Base-by-base conservation (phyloP, 2,329 filamentous ascomycete genomes). In the Tolypocladium capitatum region DNA sequence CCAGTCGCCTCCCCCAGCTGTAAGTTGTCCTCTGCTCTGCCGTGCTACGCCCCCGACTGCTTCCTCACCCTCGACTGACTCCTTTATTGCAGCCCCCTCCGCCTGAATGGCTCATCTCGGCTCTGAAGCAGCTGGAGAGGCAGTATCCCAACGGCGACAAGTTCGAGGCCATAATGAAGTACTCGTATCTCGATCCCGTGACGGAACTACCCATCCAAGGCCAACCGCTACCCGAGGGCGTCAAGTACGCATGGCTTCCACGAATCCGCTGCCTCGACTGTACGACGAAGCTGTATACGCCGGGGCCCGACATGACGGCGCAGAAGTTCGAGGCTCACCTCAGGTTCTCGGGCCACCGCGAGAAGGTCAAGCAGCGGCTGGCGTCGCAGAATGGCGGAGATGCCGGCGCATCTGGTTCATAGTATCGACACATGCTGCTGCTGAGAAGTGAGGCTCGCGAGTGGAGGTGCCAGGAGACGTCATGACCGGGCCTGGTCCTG, bases 291-390 rank as follows among this genome's bases (percentile, higher is more conserved):
- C 72, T 95, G 11, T 98, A 98, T 65, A 95, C 90, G 0, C 87
- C 90, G 0, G 86, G 89, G 0, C 88, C 90, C 0, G 87, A 84
- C 24, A 84, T 78, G 62, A 89, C 88, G 2, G 86, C 91, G 5
- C 83, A 83, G 42, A 94, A 95, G 60, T 98, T 98, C 53, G 87
- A 95, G 66, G 81, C 94, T 1, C 92, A 98, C 68, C 72, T 97
- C 44, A 86, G 83, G 65, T 96, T 95, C 65, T 79, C 85, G 40
- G 72, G 76, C 46, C 92, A 98, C 64, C 78, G 83, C 57, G 80
- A 86, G 55, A 78, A 77, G 56, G 86, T 90, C 10, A 60, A 60
- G 34, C 50, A 53, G 46, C 59, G 68, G 27, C 53, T 62, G 35
- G 61, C 55, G 20, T 57, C 55, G 11, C 52, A 57, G 24, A 57